Evolutionary conservation across 345 rosid genomes (phyloP).

Genomic region (Ceriops decandra): DNA sequence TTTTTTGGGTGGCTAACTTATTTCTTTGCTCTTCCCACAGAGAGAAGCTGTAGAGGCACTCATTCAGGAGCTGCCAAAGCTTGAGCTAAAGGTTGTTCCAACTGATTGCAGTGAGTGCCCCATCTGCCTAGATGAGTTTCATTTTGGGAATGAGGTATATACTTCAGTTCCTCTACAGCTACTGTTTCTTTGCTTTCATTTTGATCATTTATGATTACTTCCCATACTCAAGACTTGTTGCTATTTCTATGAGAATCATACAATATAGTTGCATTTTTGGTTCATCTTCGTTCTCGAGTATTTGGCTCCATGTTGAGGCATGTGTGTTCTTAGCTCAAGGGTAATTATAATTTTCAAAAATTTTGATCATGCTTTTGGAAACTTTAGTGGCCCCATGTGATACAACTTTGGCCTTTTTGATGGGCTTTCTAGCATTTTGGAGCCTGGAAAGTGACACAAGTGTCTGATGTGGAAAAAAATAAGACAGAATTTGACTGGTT

Average conservation of each 20-base stretch:
- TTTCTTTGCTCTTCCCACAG: constrained; percentile 31
- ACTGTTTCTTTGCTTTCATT: neutral
- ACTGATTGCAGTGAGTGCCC: constrained; percentile 98
- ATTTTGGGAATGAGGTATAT: constrained; percentile 80
- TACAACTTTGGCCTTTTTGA: too few relatives aligned
- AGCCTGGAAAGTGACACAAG: neutral
- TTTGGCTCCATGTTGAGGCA: neutral
- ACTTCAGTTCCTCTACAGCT: neutral
- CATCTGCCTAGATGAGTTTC: constrained; percentile 95
- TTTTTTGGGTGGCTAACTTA: constrained; percentile 8
- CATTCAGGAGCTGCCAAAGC: constrained; percentile 95
- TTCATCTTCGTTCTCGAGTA: neutral
- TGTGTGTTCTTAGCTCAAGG: neutral
- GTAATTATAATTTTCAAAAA: neutral
- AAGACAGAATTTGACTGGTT: neutral
- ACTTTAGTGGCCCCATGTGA: too few relatives aligned
- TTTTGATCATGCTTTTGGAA: too few relatives aligned
- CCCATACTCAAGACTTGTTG: neutral
- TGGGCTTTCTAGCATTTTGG: neutral
- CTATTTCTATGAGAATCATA: neutral
- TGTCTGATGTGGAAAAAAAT: neutral
- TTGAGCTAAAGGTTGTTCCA: constrained; percentile 91
- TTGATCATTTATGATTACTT: neutral
- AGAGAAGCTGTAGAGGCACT: constrained; percentile 97
- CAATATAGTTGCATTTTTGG: too few relatives aligned